Evolutionary conservation across 2,329 filamentous ascomycete genomes (phyloP).

Genomic region (Alternaria sp.): DNA sequence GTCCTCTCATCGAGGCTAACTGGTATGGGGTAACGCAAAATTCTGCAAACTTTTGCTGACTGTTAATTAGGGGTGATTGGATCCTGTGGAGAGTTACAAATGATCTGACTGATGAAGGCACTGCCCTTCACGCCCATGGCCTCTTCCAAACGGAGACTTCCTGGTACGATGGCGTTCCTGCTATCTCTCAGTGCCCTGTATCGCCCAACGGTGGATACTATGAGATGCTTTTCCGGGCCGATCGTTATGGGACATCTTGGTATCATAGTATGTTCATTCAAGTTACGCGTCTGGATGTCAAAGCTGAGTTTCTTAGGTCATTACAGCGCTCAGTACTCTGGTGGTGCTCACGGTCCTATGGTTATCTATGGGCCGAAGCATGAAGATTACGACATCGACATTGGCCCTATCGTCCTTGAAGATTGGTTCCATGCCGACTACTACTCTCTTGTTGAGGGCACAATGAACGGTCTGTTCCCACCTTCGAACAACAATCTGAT

Average conservation of each 20-base stretch:
- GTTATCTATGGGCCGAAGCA: conserved; percentile 50
- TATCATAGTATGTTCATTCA: conserved; percentile 35
- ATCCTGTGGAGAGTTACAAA: conserved; percentile 43
- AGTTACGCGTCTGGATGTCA: conserved; percentile 27
- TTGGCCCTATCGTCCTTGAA: conserved; percentile 52
- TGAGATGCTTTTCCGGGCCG: conserved; percentile 39
- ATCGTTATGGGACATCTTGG: conserved; percentile 41
- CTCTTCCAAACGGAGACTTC: conserved; percentile 45
- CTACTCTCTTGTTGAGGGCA: conserved; percentile 41
- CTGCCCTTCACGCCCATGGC: conserved; percentile 48
- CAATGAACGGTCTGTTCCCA: conserved; percentile 36
- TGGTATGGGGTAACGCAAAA: conserved; percentile 18
- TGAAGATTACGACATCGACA: conserved; percentile 52
- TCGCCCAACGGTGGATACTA: conserved; percentile 37
- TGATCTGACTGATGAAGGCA: conserved; percentile 46
- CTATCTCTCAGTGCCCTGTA: conserved; percentile 49
- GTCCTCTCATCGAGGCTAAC: conserved; percentile 46
- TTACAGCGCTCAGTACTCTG: conserved; percentile 51
- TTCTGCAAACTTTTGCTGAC: conserved; percentile 8
- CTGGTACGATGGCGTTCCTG: conserved; percentile 51
- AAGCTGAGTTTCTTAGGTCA: conserved; percentile 35
- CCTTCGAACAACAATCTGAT: conserved; percentile 33
- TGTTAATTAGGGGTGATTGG: conserved; percentile 38
- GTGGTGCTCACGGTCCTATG: conserved; percentile 51
- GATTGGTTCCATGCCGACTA: conserved; percentile 53